Percentiles rank a stretch among this genome's conserved stretches.
phyloP scores from a whole-genome alignment of 805 yeast genomes.

The Suhomyces sp. region DNA sequence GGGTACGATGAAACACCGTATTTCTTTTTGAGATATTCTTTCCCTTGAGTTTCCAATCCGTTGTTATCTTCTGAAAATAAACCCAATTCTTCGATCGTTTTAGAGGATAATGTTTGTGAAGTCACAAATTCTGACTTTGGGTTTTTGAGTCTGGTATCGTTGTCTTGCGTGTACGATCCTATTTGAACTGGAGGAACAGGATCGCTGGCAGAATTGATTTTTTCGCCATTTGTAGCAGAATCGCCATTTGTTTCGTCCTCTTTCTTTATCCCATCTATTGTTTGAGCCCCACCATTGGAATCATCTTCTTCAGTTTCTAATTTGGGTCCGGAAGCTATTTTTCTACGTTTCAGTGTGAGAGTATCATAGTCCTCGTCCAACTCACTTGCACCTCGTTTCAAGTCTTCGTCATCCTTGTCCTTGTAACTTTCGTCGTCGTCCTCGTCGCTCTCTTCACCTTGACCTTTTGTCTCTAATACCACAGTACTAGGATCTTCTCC shows the following conservation, averaged over 20 bases:
- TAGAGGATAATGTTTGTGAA: constrained; percentile 64
- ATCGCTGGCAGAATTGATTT: constrained; percentile 27
- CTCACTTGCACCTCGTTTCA: background rate
- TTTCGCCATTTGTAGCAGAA: constrained; percentile 7
- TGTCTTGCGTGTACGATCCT: constrained; percentile 47
- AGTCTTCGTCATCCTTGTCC: constrained; percentile 12
- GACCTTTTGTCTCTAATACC: constrained; percentile 3
- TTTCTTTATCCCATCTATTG: too few relatives aligned
- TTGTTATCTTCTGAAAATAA: constrained; percentile 60
- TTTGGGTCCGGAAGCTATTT: too few relatives aligned
- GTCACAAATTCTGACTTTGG: constrained; percentile 77
- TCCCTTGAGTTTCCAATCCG: constrained; percentile 65
- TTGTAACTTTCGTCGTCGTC: constrained; percentile 13
- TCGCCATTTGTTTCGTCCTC: background rate
- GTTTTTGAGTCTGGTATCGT: constrained; percentile 61
- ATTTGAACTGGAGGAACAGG: constrained; percentile 48
- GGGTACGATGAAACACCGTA: constrained; percentile 94
- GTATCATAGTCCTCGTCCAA: constrained; percentile 10
- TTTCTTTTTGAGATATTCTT: constrained; percentile 69
- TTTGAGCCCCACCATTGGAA: background rate
- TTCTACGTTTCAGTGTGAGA: constrained; percentile 5
- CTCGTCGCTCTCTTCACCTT: constrained; percentile 10
- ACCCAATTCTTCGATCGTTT: constrained; percentile 61
- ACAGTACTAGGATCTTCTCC: constrained; percentile 5
- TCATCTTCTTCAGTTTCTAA: too few relatives aligned